Evolutionary conservation across 805 yeast genomes (phyloP).

Genomic region (Starmerella potacharoeniae): DNA sequence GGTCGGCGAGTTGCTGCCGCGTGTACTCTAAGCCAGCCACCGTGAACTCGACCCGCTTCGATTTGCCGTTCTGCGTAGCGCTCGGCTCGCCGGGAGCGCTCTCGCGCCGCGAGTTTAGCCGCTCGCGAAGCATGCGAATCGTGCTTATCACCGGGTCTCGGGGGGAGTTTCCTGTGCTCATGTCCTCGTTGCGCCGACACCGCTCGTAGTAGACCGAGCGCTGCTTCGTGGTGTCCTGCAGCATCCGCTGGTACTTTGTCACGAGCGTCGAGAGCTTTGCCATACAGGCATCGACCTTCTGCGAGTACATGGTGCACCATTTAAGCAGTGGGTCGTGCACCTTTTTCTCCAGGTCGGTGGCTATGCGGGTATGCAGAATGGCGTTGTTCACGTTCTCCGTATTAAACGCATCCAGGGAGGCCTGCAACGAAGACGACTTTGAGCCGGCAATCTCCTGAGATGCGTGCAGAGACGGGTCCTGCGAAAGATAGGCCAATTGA

Average conservation of each 20-base stretch:
- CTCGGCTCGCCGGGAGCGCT: background rate
- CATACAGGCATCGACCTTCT: conserved; percentile 48
- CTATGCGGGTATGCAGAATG: conserved; percentile 42
- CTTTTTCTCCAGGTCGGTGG: conserved; percentile 42
- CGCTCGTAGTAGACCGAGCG: conserved; percentile 57
- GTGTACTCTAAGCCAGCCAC: conserved; percentile 29
- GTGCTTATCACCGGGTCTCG: conserved; percentile 13
- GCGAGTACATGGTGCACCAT: conserved; percentile 61
- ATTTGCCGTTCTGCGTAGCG: background rate
- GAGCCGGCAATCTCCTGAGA: background rate
- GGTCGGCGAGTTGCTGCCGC: conserved; percentile 31
- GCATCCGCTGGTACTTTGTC: conserved; percentile 37
- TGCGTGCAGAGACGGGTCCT: conserved; percentile 27
- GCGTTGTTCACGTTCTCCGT: conserved; percentile 46
- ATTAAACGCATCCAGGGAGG: conserved; percentile 37
- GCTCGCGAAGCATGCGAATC: conserved; percentile 10
- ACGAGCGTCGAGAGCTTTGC: conserved; percentile 38
- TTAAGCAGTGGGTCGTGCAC: conserved; percentile 56
- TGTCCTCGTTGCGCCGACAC: conserved; percentile 56
- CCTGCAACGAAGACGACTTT: conserved; percentile 19
- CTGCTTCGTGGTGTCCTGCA: conserved; percentile 36
- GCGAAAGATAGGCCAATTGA: conserved; percentile 36
- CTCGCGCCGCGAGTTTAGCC: background rate
- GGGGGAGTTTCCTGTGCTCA: conserved; percentile 15
- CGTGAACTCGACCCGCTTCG: background rate